Percentiles rank a stretch among this genome's conserved stretches.
These are phyloP conservation scores for Zhuliangozyma blackwelliae DNA, from an alignment of 1,139 yeast species.

Conservation along the genomic window DNA sequence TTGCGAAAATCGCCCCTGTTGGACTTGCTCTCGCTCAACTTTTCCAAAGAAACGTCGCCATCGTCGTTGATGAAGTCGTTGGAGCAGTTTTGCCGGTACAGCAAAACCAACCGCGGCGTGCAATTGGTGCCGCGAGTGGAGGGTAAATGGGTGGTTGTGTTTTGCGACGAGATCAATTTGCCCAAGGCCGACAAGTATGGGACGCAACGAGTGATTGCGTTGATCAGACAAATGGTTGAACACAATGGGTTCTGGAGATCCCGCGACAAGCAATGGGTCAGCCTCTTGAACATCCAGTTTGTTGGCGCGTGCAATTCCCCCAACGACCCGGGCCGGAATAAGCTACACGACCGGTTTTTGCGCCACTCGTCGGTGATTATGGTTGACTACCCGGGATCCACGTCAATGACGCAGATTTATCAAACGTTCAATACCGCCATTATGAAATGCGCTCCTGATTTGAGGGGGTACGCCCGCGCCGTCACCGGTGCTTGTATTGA, in stretches of 20 bases:
- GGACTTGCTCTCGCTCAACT: constrained; percentile 68
- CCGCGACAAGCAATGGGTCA: constrained; percentile 61
- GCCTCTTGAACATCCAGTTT: constrained; percentile 63
- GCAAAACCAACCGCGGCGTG: constrained; percentile 47
- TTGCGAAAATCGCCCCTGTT: constrained; percentile 54
- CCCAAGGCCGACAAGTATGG: constrained; percentile 75
- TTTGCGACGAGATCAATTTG: constrained; percentile 89
- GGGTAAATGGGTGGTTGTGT: constrained; percentile 76
- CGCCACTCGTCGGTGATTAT: constrained; percentile 64
- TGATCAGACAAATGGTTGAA: constrained; percentile 73
- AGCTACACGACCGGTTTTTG: constrained; percentile 58
- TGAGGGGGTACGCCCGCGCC: constrained; percentile 49
- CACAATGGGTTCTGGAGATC: constrained; percentile 75
- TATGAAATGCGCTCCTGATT: constrained; percentile 58
- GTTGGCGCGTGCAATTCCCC: constrained; percentile 97
- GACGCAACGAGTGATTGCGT: constrained; percentile 69
- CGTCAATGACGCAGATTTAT: constrained; percentile 68
- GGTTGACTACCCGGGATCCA: constrained; percentile 77
- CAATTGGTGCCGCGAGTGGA: constrained; percentile 55
- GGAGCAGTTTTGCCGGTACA: constrained; percentile 70
- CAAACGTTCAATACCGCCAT: constrained; percentile 53
- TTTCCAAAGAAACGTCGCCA: constrained; percentile 79
- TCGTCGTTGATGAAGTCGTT: constrained; percentile 57
- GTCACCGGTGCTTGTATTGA: constrained; percentile 66
- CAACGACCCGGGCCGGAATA: constrained; percentile 69